A percentile compares a stretch with the other conserved stretches of the same genome.
phyloP scores from a whole-genome alignment of 305 asterid genomes.

The Fraxinus sp. region DNA sequence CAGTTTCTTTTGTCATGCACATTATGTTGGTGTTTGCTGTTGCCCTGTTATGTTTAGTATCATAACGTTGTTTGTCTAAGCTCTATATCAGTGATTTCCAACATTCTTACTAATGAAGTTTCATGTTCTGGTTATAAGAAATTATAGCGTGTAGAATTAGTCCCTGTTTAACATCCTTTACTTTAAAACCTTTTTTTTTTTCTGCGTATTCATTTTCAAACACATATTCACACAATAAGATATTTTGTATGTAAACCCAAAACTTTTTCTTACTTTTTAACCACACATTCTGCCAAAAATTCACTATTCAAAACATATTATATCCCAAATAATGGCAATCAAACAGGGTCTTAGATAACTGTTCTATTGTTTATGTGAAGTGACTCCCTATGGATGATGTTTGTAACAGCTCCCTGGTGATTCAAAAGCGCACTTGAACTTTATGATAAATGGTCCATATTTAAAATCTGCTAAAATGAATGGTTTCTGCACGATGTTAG shows the following conservation, averaged over 20 bases:
- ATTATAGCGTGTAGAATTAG: background rate
- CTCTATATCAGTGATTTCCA: background rate
- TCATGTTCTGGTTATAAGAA: background rate
- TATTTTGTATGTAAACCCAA: background rate
- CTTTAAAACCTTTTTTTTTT: no score
- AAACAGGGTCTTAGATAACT: background rate
- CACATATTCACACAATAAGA: background rate
- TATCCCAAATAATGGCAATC: background rate
- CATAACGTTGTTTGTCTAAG: background rate
- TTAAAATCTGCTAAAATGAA: background rate
- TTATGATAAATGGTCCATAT: background rate
- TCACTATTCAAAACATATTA: background rate
- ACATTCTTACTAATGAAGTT: background rate
- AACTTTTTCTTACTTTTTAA: background rate
- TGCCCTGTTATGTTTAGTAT: background rate
- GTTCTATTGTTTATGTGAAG: background rate
- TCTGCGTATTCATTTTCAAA: background rate
- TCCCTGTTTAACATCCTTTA: background rate
- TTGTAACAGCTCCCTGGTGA: background rate
- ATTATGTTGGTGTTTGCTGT: background rate
- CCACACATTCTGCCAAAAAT: background rate
- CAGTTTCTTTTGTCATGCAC: background rate
- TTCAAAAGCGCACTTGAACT: background rate
- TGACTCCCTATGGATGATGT: background rate
- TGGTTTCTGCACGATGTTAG: background rate